Base-by-base conservation (phyloP, 1,284 basidiomycete genomes). In the Ceratobasidium sp. region DNA sequence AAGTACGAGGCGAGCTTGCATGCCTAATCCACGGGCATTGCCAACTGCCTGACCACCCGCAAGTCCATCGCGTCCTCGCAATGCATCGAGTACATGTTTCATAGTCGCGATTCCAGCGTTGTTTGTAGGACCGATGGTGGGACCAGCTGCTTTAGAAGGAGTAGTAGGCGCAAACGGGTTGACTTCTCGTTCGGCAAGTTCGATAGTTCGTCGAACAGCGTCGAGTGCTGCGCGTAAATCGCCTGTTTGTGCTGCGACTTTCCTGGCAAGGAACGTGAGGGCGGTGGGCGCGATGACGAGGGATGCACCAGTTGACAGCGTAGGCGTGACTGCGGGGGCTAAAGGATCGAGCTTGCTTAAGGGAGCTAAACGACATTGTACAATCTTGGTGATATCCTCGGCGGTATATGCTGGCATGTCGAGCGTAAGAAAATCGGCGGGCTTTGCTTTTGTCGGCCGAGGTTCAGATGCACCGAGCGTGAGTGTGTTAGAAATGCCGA, bases 401-500 rank as follows among this genome's bases (percentile, higher is more conserved):
- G 91, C 85, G 0, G 88, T 88, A 78, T 94, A 94, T 0, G 92
- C 90, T 14, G 88, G 83, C 78, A 94, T 93, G 79, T 94, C 92
- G 48, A 92, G 81, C 0, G 92, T 94, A 54, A 80, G 80, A 27
- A 76, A 74, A 13, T 65, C 22, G n/a, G 48, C 62, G 19, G 78
- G 46, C 14, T 41, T 62, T 14, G 39, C 8, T 51, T 74, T 66
- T 22, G 59, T 59, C n/a, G 74, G 56, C 46, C 76, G 78, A 51
- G 77, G 53, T 1, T 80, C 83, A 1, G 89, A 85, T 1, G 90
- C 89, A 14, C 69, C 75, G n/a, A 94, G 86, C 4, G 92, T 93
- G 79, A 94, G 92, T 0, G 91, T 93, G 77, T 94, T 94, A 37
- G 92, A 92, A 78, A 94, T 93, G 63, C 90, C 92, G 76, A 94